Evolutionary conservation across 2,329 filamentous ascomycete genomes (phyloP), one percentile per base, ranked within the genome.

Genomic region (Fusarium duplospermum): DNA sequence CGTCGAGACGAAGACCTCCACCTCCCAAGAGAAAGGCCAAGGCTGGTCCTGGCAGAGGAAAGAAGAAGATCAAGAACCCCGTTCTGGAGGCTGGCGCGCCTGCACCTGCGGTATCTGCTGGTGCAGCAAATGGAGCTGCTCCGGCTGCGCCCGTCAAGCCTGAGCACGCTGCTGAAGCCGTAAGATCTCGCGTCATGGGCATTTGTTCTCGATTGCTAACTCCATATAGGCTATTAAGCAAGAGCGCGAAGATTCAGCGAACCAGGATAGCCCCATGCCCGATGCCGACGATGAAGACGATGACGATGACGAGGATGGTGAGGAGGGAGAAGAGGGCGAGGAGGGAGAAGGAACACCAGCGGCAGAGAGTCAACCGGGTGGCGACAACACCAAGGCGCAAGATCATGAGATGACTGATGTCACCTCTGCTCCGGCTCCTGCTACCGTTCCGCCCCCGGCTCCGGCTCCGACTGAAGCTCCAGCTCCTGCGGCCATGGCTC

Each of bases 1-100:
- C 86, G 2, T 81, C 79, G n/a, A 84, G 86, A 79, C 90, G 92
- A 79, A 90, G 92, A 69, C 92, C 92, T 0, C 92, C 92, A 31
- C 93, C 93, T 1, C 93, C 93, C 0, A 95, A 94, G 81, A 92
- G 94, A 81, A 97, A 96, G 86, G 87, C 89, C 57, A 95, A 93
- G 82, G 93, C 83, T 31, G 87, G 94, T 0, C 91, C 93, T 38
- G 94, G 94, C 9, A 90, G 94, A 71, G 94, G 94, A 18, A 89
- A 91, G 71, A 96, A 93, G 87, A 95, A 93, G 88, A 93, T 92
- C 83, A 94, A 92, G 81, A 80, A 86, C 76, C 83, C 84, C 18
- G 69, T 84, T 14, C 83, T 83, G 2, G 78, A 81, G 13, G 77
- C 81, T 27, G 81, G 78, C 4, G 82, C 84, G 76, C 61, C 72